These are phyloP conservation scores for Pelargonium nanum DNA, from an alignment of 345 rosid genomes.

Conservation along the genomic window DNA sequence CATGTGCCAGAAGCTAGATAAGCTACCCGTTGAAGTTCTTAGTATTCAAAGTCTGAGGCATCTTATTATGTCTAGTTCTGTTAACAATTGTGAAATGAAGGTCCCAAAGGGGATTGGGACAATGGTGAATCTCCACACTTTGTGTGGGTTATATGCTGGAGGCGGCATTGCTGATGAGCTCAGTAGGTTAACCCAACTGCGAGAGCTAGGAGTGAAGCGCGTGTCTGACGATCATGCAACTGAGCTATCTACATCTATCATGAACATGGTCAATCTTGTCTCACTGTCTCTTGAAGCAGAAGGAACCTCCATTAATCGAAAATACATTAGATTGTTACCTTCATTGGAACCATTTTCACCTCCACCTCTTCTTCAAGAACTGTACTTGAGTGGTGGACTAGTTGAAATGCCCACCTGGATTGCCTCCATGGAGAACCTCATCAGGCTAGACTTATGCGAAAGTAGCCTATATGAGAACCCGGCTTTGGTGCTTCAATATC, in stretches of 20 bases:
- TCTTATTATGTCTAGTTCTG: slow-evolving; percentile 3
- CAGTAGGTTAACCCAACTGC: slow-evolving; percentile 6
- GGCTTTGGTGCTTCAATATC: background rate
- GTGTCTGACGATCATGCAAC: slow-evolving; percentile 7
- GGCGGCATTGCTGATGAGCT: slow-evolving; percentile 11
- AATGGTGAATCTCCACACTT: slow-evolving; percentile 4
- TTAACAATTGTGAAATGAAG: background rate
- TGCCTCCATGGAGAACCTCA: background rate
- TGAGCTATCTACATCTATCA: slow-evolving; percentile 6
- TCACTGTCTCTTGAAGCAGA: slow-evolving; percentile 11
- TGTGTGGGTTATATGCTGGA: slow-evolving; percentile 12
- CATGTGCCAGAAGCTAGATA: background rate
- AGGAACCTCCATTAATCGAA: background rate
- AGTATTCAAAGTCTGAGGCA: slow-evolving; percentile 11
- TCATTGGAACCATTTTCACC: slow-evolving; percentile 6
- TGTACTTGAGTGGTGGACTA: background rate
- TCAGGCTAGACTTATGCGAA: background rate
- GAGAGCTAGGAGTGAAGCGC: slow-evolving; percentile 7
- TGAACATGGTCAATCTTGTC: slow-evolving; percentile 11
- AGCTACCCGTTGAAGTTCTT: background rate
- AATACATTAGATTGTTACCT: background rate
- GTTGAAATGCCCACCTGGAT: background rate
- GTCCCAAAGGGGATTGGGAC: slow-evolving; percentile 7
- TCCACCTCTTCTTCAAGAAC: background rate
- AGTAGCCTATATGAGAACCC: background rate